Evolutionary conservation across 169 alveolate species (phyloP).

Genomic region (Plasmodium ovale): DNA sequence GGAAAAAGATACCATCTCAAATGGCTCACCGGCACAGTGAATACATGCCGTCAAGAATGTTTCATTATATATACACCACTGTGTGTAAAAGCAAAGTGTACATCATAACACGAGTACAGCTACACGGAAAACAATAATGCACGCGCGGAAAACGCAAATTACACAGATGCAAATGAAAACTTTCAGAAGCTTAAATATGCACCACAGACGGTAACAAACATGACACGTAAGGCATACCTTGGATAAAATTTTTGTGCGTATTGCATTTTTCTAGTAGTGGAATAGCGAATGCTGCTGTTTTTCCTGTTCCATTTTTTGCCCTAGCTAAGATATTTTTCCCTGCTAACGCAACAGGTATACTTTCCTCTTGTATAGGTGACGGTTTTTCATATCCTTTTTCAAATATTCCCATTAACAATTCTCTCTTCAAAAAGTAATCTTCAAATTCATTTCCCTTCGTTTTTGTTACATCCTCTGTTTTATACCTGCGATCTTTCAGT

Average conservation of each 20-base stretch:
- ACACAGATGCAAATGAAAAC: too few species aligned
- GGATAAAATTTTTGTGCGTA: slow-evolving; percentile 82
- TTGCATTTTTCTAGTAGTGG: slow-evolving; percentile 94
- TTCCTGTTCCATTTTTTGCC: slow-evolving; percentile 99
- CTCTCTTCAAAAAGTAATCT: slow-evolving; percentile 96
- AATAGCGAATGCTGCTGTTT: slow-evolving; percentile 99
- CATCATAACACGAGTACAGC: too few species aligned
- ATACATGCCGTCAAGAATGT: too few species aligned
- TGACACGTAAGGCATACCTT: slow-evolving; percentile 80
- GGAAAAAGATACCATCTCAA: too few species aligned
- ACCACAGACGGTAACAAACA: too few species aligned
- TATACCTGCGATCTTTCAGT: slow-evolving; percentile 64
- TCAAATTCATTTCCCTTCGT: slow-evolving; percentile 99
- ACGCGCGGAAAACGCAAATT: too few species aligned
- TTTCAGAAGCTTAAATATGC: too few species aligned
- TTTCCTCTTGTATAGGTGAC: slow-evolving; percentile 99
- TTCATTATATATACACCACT: too few species aligned
- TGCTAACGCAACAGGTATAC: slow-evolving; percentile 97
- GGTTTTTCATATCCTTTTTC: slow-evolving; percentile 99
- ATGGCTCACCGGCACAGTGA: too few species aligned
- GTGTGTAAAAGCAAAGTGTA: too few species aligned
- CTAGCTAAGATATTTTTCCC: slow-evolving; percentile 97
- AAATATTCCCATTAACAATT: slow-evolving; percentile 96
- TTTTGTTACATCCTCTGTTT: slow-evolving; percentile 95
- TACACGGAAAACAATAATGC: too few species aligned